Percentiles rank a stretch among this genome's conserved stretches.
These are phyloP conservation scores for Haematococcus sp. DNA, from an alignment of 139 green algal genomes.

Conservation along the genomic window DNA sequence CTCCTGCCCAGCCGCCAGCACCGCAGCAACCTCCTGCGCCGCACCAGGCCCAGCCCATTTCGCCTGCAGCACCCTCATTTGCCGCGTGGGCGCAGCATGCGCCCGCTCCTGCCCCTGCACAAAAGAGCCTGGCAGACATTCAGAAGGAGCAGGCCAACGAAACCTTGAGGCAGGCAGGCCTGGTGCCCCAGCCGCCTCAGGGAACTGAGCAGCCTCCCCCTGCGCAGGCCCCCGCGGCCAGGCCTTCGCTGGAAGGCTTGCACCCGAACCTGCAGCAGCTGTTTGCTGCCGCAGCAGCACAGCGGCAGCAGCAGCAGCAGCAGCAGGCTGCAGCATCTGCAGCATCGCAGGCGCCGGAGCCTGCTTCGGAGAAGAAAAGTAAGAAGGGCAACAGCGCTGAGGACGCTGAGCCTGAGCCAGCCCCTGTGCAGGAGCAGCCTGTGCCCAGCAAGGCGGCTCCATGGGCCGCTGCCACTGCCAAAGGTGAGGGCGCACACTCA, in stretches of 20 bases:
- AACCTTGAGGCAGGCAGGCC: background rate
- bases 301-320: background rate
- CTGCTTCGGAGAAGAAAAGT: too few relatives aligned
- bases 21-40: too few relatives aligned
- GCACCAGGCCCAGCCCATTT: too few relatives aligned
- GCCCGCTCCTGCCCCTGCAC: background rate
- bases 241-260: conserved; percentile 6
- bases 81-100: too few relatives aligned
- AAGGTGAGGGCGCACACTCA: conserved; percentile 18
- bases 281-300: conserved; percentile 1
- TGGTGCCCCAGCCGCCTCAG: background rate
- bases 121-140: conserved; percentile 20
- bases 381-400: conserved; percentile 12
- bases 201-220: background rate
- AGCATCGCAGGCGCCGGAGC: background rate
- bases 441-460: conserved; percentile 39
- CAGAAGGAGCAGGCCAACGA: conserved; percentile 30
- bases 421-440: conserved; percentile 16
- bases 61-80: too few relatives aligned
- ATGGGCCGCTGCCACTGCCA: conserved; percentile 54
- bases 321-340: conserved; percentile 10
- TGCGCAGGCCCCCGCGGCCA: conserved; percentile 4
- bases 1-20: too few relatives aligned
- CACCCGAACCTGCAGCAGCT: conserved; percentile 25
- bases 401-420: background rate